phyloP scores from a whole-genome alignment of 177 flowering plant species.

The Vitis hybrid region DNA sequence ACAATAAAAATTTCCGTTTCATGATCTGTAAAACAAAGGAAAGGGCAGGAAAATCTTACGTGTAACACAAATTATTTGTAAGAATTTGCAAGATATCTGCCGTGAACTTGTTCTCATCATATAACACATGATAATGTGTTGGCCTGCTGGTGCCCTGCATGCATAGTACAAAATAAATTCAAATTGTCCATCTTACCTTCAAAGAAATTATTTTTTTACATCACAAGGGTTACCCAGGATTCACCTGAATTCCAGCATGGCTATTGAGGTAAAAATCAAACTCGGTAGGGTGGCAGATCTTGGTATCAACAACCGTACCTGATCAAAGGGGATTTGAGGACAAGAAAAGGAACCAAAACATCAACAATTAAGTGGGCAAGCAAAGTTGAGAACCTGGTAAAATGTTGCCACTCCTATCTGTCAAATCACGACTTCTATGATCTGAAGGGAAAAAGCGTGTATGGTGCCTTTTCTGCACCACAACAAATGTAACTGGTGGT shows the following conservation, averaged over 20 bases:
- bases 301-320: slow-evolving; percentile 90
- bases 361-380: background rate
- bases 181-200: background rate
- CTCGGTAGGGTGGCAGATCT: slow-evolving; percentile 80
- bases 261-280: slow-evolving; percentile 91
- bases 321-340: background rate
- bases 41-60: slow-evolving; percentile 34
- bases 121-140: slow-evolving; percentile 76
- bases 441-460: slow-evolving; percentile 71
- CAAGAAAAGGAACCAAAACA: background rate
- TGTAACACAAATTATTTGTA: slow-evolving; percentile 76
- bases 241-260: slow-evolving; percentile 91
- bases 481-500: slow-evolving; percentile 82
- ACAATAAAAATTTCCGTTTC: background rate
- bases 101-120: slow-evolving; percentile 68
- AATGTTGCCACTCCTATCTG: slow-evolving; percentile 82
- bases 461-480: slow-evolving; percentile 89
- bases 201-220: no score
- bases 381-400: slow-evolving; percentile 47
- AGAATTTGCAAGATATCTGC: slow-evolving; percentile 61
- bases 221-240: background rate
- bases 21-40: background rate
- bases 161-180: background rate
- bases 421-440: slow-evolving; percentile 21
- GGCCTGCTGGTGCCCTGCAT: slow-evolving; percentile 74